Conservation (phyloP, 257 asterid species). For the Salvia splendens region DNA sequence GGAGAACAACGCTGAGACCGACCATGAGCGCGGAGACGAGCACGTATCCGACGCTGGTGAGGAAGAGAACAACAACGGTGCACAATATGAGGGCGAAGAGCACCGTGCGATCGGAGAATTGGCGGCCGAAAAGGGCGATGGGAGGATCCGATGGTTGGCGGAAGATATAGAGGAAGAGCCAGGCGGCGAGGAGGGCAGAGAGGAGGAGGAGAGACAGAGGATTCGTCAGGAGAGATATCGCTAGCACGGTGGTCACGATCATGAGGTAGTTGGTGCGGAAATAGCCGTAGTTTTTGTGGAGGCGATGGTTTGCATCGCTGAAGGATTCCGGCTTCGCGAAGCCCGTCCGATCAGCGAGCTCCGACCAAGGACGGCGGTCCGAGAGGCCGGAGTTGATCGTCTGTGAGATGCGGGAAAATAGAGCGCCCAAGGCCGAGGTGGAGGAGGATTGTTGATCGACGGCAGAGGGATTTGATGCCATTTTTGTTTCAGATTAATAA, state of each 20-base stretch:
- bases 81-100: conserved; percentile 47
- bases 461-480: conserved; percentile 62
- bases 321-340: conserved; percentile 79
- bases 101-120: conserved; percentile 74
- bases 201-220: conserved; percentile 74
- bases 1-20: conserved; percentile 56
- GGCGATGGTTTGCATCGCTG: conserved; percentile 65
- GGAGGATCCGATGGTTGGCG: conserved; percentile 83
- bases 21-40: conserved; percentile 79
- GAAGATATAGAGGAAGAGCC: conserved; percentile 84
- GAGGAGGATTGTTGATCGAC: conserved; percentile 43
- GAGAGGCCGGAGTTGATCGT: conserved; percentile 61
- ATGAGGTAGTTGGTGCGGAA: conserved; percentile 73
- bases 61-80: conserved; percentile 58
- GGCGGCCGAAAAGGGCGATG: conserved; percentile 69
- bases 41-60: conserved; percentile 89
- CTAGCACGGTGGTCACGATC: conserved; percentile 54
- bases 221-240: conserved; percentile 61
- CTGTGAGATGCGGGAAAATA: conserved; percentile 46
- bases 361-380: conserved; percentile 81
- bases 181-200: conserved; percentile 69
- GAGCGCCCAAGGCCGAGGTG: conserved; percentile 52
- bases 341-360: conserved; percentile 70
- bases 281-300: conserved; percentile 69
- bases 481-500: conserved; percentile 20